Conservation (phyloP, 1,284 basidiomycete genomes). For the Phellinidium pouzarii region DNA sequence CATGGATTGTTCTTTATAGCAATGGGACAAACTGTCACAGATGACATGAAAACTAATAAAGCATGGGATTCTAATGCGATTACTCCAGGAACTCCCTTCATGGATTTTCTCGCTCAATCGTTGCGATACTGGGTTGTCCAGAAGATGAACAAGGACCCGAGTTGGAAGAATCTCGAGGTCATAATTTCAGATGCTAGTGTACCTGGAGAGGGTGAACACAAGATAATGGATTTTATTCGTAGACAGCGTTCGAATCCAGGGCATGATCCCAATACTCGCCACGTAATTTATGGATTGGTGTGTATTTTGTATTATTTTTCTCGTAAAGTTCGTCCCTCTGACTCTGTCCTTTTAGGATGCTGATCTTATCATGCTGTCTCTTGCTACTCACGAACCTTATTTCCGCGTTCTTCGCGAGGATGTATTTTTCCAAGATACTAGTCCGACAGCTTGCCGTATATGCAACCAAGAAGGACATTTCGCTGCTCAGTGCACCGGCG, state of each 20-base stretch:
- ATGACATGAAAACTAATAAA: constrained; percentile 80
- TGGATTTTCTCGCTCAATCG: constrained; percentile 85
- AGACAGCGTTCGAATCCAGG: constrained; percentile 82
- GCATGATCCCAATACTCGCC: constrained; percentile 91
- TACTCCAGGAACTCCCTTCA: constrained; percentile 98
- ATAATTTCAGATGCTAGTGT: constrained; percentile 97
- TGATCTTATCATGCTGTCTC: constrained; percentile 97
- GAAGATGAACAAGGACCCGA: constrained; percentile 92
- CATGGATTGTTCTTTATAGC: constrained; percentile 36
- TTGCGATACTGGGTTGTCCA: constrained; percentile 95
- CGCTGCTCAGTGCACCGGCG: constrained; percentile 85
- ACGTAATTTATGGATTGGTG: constrained; percentile 97
- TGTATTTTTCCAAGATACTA: constrained; percentile 85
- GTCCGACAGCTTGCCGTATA: constrained; percentile 73
- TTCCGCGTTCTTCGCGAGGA: constrained; percentile 98
- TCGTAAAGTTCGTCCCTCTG: background rate
- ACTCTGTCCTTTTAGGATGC: constrained; percentile 67
- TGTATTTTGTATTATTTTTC: constrained; percentile 25
- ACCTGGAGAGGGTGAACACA: constrained; percentile 98
- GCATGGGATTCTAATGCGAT: constrained; percentile 99
- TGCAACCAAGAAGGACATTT: constrained; percentile 95
- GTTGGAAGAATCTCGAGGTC: constrained; percentile 96
- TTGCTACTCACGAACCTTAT: constrained; percentile 97
- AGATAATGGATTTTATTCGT: constrained; percentile 99
- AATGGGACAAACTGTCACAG: constrained; percentile 85